A percentile compares a stretch with the other conserved stretches of the same genome.
Conservation (phyloP, 192 early-diverging fungal species). For the Podila horticola region DNA sequence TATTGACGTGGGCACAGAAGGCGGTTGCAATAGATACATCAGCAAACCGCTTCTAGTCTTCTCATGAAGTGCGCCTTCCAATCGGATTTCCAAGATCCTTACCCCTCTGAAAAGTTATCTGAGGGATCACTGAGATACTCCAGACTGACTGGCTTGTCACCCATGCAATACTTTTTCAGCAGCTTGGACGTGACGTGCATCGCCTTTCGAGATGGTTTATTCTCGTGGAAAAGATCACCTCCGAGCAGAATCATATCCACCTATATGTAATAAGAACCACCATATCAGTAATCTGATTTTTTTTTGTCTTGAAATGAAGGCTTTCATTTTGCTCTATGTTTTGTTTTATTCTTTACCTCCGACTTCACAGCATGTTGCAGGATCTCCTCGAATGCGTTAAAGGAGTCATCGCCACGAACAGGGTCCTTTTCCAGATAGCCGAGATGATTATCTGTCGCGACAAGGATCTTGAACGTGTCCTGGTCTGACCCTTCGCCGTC, state of each 20-base stretch:
- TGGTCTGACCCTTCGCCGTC: constrained; percentile 12
- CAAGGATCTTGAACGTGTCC: constrained; percentile 69
- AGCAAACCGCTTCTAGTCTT: too few species aligned
- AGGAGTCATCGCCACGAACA: constrained; percentile 84
- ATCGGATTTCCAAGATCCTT: not conserved
- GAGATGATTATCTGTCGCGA: constrained; percentile 95
- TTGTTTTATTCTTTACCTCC: constrained; percentile 42
- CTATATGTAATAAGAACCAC: constrained; percentile 9
- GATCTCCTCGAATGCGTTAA: constrained; percentile 90
- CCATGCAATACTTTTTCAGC: constrained; percentile 74
- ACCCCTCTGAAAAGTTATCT: constrained; percentile 73
- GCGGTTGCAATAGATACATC: too few species aligned
- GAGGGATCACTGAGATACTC: constrained; percentile 82
- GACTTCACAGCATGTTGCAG: constrained; percentile 73
- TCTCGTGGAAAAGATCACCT: constrained; percentile 97
- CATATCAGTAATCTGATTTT: not conserved
- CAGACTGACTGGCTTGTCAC: constrained; percentile 71
- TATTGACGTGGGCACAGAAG: not conserved
- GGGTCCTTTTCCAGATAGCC: constrained; percentile 94
- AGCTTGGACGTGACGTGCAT: constrained; percentile 77
- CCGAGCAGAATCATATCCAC: constrained; percentile 95
- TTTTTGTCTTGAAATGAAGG: not conserved
- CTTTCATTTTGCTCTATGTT: not conserved
- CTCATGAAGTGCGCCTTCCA: too few species aligned
- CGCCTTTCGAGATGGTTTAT: constrained; percentile 85